Evolutionary conservation across 306 rosid species (phyloP).

Genomic region (Gillenia trifoliata): DNA sequence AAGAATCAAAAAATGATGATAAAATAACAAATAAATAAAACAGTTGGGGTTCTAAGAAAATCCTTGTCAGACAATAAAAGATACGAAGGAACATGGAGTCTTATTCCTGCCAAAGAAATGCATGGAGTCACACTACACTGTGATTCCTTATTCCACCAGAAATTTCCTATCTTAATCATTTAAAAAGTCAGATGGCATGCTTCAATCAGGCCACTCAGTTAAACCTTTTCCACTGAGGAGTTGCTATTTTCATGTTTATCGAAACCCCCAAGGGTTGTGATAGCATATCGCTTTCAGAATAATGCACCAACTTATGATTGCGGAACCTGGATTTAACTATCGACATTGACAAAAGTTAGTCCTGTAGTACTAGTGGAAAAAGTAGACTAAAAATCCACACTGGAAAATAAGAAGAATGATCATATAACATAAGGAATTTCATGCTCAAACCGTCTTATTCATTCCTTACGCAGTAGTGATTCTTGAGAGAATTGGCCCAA

Average conservation of each 20-base stretch:
- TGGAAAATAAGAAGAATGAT: neutral
- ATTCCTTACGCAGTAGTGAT: neutral
- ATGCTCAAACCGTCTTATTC: neutral
- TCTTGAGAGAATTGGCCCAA: neutral
- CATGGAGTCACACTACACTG: neutral
- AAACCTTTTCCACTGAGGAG: neutral
- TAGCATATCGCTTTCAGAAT: neutral
- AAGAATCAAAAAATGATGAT: neutral
- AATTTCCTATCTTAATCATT: neutral
- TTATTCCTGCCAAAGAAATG: neutral
- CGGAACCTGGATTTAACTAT: neutral
- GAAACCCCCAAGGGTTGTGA: neutral
- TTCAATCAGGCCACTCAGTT: constrained; percentile 2
- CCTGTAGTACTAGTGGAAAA: neutral
- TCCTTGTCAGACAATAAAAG: neutral
- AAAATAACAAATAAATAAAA: neutral
- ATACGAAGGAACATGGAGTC: neutral
- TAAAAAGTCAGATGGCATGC: neutral
- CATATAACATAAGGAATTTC: neutral
- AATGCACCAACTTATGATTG: neutral
- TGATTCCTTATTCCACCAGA: neutral
- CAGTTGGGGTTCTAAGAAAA: neutral
- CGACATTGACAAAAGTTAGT: neutral
- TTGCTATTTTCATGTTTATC: neutral
- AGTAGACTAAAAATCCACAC: neutral